Base-by-base conservation (phyloP, 306 rosid genomes). In the Psophocarpus tetragonolobus region DNA sequence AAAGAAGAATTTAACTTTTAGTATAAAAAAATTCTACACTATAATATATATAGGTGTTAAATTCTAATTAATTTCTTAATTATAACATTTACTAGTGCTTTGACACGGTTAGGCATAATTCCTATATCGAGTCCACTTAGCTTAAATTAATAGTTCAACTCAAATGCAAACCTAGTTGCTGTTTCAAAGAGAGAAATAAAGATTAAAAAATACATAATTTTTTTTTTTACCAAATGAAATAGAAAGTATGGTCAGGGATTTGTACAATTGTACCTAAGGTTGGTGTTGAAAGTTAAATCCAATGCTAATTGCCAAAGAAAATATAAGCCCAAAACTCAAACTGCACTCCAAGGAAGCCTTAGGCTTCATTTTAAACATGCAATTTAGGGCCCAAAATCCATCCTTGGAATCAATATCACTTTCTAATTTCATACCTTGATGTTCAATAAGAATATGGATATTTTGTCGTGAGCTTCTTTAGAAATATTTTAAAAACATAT, bases 311-410 rank as follows among this genome's bases (percentile, higher is more conserved):
- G 6, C 24, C 24, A 41, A 61, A 45, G 13, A 4, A 32, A 14
- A 64, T 24, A 33, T 50, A 4, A 78, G 69, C 76, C 82, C 76
- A 78, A 41, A 77, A 53, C 1, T 48, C 14, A 64, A 44, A 44
- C 1, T 12, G 8, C 32, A 57, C 1, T 15, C 9, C 56, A 45
- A n/a, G n/a, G n/a, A n/a, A 64, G 0, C 2, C 11, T 8, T 3
- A 51, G 26, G 58, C 15, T 23, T 54, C n/a, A 54, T 54, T 76
- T 53, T 38, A 53, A 54, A 54, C 38, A 41, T 26, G 38, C 54
- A 29, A 38, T 47, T 39, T 5, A 3, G 58, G 81, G 75, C 75
- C 75, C 75, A 77, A 66, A 77, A 39, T 67, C 26, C 10, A 53
- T 36, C 45, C 15, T n/a, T 54, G 4, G 36, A 53, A 71, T 51